Evolutionary conservation across 2,329 filamentous ascomycete species (phyloP).

Genomic region (Pseudogymnoascus sp.): DNA sequence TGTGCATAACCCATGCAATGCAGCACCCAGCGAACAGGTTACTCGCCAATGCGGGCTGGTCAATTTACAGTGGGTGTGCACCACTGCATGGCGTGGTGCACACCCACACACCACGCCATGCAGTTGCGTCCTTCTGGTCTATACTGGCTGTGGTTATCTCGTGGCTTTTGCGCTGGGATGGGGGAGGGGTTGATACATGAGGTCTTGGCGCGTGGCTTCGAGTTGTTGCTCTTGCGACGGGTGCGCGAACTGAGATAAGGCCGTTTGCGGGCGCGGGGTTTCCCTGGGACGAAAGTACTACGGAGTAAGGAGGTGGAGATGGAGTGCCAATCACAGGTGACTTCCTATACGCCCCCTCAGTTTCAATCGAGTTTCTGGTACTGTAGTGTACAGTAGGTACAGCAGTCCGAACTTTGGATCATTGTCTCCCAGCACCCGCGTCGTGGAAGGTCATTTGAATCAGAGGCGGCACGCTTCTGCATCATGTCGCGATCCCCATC

Average conservation of each 20-base stretch:
- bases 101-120: too few species aligned
- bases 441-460: conserved; percentile 2
- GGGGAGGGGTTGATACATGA: background rate
- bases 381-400: background rate
- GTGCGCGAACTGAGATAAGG: conserved; percentile 1
- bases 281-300: background rate
- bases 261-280: conserved; percentile 5
- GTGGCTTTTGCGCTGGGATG: background rate
- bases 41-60: background rate
- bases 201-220: background rate
- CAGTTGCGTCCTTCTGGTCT: background rate
- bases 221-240: background rate
- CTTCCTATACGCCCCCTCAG: background rate
- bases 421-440: conserved; percentile 2
- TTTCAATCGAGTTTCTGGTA: background rate
- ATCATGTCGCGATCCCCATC: conserved; percentile 2
- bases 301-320: background rate
- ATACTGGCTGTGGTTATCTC: background rate
- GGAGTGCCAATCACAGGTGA: background rate
- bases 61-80: background rate
- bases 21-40: conserved; percentile 5
- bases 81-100: too few species aligned
- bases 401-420: background rate
- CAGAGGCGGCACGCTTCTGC: background rate
- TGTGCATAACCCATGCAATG: background rate